Conservation (phyloP, 352 stramenopile species). For the Phytophthora cryptogea region DNA sequence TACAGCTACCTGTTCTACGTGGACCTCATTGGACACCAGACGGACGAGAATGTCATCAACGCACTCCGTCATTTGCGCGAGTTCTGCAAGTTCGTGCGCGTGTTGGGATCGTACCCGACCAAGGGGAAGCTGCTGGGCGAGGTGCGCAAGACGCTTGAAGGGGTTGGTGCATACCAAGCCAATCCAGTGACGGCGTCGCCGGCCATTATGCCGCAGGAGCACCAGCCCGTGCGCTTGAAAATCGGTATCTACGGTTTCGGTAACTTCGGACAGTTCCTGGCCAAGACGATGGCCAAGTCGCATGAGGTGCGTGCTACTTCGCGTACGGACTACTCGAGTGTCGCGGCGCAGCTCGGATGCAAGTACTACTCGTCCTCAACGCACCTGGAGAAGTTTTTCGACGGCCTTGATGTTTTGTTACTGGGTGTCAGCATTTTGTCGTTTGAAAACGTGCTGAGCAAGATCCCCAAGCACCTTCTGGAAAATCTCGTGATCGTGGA, state of each 20-base stretch:
- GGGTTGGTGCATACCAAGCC: constrained; percentile 46
- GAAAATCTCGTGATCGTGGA: constrained; percentile 95
- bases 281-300: constrained; percentile 94
- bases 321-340: constrained; percentile 81
- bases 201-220: constrained; percentile 19
- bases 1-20: constrained; percentile 90
- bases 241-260: constrained; percentile 98
- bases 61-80: constrained; percentile 86
- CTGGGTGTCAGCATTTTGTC: constrained; percentile 86
- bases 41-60: constrained; percentile 78
- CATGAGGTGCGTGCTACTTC: constrained; percentile 88
- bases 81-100: constrained; percentile 87
- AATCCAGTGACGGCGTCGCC: constrained; percentile 38
- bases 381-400: constrained; percentile 91
- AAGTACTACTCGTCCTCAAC: constrained; percentile 60
- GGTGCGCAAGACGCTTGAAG: constrained; percentile 57
- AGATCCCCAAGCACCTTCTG: constrained; percentile 70
- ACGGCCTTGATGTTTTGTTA: constrained; percentile 94
- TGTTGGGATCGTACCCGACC: constrained; percentile 89
- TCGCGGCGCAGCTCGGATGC: constrained; percentile 58
- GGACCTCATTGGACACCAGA: constrained; percentile 75
- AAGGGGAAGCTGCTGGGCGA: constrained; percentile 67
- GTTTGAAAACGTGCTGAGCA: constrained; percentile 69
- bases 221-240: constrained; percentile 70
- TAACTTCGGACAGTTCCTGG: constrained; percentile 98